A percentile compares a stretch with the other conserved stretches of the same genome.
Evolutionary conservation across 2,329 filamentous ascomycete genomes (phyloP).

Genomic region (Cladosporium sp.): DNA sequence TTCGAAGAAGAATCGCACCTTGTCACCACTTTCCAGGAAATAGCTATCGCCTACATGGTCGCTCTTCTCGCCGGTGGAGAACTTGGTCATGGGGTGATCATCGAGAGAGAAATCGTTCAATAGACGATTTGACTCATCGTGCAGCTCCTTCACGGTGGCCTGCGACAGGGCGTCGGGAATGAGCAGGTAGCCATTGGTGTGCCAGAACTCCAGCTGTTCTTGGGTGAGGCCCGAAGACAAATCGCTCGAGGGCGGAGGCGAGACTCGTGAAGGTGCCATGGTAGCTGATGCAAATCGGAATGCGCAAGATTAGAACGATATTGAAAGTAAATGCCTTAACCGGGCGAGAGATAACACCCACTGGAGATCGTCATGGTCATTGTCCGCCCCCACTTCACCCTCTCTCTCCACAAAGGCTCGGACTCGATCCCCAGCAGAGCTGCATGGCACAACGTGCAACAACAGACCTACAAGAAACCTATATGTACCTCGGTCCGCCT

Average conservation of each 20-base stretch:
- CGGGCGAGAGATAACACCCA: background rate
- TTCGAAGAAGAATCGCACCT: slow-evolving; percentile 96
- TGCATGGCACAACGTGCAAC: background rate
- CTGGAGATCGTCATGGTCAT: background rate
- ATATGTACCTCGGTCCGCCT: background rate
- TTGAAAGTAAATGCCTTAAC: background rate
- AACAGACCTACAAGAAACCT: background rate
- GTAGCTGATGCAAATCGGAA: background rate
- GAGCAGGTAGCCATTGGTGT: slow-evolving; percentile 85
- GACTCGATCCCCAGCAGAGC: background rate
- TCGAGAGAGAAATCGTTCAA: slow-evolving; percentile 75
- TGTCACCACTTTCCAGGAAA: slow-evolving; percentile 86
- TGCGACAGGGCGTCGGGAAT: slow-evolving; percentile 73
- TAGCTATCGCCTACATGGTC: slow-evolving; percentile 94
- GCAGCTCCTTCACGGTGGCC: slow-evolving; percentile 65
- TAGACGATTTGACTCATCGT: slow-evolving; percentile 72
- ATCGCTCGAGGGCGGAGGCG: slow-evolving; percentile 28
- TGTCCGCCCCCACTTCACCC: background rate
- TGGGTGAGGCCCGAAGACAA: slow-evolving; percentile 61
- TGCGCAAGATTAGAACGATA: background rate
- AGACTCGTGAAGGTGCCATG: slow-evolving; percentile 34
- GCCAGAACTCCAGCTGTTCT: slow-evolving; percentile 70
- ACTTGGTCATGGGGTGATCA: slow-evolving; percentile 88
- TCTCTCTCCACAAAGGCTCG: slow-evolving; percentile 2
- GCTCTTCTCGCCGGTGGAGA: slow-evolving; percentile 74